Conservation (phyloP, 2,329 filamentous ascomycete species). For the Cordyceps tenuipes region DNA sequence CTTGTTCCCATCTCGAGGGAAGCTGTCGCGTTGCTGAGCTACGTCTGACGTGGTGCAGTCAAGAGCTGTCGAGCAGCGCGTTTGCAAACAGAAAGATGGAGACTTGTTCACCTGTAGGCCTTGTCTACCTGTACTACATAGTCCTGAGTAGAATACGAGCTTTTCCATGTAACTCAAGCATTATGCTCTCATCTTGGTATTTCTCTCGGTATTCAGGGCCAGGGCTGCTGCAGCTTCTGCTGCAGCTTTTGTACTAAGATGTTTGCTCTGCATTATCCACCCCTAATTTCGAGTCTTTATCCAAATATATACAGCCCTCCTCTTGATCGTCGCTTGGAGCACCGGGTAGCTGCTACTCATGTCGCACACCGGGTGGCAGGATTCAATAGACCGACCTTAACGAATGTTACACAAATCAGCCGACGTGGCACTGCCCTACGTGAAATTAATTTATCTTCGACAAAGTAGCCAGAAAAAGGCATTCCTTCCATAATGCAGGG, state of each 20-base stretch:
- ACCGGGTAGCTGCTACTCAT: neutral
- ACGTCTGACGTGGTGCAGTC: neutral
- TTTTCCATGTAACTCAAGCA: neutral
- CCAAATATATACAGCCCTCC: no score
- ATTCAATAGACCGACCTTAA: neutral
- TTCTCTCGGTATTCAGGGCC: neutral
- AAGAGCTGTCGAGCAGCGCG: neutral
- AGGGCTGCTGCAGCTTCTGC: no score
- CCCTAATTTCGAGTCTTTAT: neutral
- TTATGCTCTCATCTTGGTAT: neutral
- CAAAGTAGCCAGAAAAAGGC: neutral
- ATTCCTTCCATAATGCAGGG: neutral
- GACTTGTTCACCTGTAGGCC: neutral
- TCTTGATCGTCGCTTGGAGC: neutral
- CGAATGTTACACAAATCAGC: neutral
- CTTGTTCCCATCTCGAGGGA: neutral
- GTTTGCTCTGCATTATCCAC: no score
- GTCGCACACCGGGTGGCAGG: slow-evolving; percentile 1
- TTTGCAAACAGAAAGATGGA: slow-evolving; percentile 8
- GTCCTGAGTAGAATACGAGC: neutral
- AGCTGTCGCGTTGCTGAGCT: neutral
- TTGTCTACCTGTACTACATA: neutral
- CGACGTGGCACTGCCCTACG: neutral
- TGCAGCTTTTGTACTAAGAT: no score
- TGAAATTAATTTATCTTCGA: neutral